Evolutionary conservation across 495 filamentous ascomycete genomes (phyloP).

Genomic region (Glarea lozoyensis): DNA sequence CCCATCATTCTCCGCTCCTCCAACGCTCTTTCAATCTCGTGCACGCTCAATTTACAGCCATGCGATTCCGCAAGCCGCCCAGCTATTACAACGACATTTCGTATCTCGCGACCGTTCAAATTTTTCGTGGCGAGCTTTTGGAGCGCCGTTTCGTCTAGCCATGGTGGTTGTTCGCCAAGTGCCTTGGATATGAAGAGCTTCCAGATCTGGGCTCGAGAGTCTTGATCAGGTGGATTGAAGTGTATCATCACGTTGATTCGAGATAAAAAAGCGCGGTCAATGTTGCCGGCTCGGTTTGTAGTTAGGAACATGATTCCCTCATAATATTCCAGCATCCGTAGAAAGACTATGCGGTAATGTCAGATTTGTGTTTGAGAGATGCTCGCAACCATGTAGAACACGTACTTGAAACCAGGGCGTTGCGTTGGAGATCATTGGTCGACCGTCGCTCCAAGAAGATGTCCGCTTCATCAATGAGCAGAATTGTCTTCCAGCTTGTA

Average conservation of each 20-base stretch:
- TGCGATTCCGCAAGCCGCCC: not conserved
- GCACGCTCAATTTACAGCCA: not conserved
- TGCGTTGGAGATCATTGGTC: conserved; percentile 13
- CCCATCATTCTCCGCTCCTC: not conserved
- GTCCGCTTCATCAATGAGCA: conserved; percentile 25
- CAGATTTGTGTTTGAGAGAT: conserved; percentile 2
- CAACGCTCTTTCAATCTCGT: not conserved
- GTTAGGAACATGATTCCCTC: conserved; percentile 22
- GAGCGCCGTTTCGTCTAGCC: not conserved
- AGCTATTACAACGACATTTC: not conserved
- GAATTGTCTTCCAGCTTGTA: conserved; percentile 8
- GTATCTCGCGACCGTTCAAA: conserved; percentile 1
- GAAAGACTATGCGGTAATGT: conserved; percentile 11
- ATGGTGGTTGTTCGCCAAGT: not conserved
- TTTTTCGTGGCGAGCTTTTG: not conserved
- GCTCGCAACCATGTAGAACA: not conserved
- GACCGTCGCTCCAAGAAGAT: conserved; percentile 18
- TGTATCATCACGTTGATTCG: conserved; percentile 17
- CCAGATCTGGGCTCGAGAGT: not conserved
- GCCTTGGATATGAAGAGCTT: not conserved
- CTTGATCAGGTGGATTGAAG: conserved; percentile 7
- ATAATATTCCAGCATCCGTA: conserved; percentile 22
- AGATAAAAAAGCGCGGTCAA: conserved; percentile 24
- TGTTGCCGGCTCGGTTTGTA: conserved; percentile 19
- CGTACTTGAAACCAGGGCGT: conserved; percentile 20